phyloP scores from a whole-genome alignment of 2,329 filamentous ascomycete genomes.

The Penicillium occitanis region DNA sequence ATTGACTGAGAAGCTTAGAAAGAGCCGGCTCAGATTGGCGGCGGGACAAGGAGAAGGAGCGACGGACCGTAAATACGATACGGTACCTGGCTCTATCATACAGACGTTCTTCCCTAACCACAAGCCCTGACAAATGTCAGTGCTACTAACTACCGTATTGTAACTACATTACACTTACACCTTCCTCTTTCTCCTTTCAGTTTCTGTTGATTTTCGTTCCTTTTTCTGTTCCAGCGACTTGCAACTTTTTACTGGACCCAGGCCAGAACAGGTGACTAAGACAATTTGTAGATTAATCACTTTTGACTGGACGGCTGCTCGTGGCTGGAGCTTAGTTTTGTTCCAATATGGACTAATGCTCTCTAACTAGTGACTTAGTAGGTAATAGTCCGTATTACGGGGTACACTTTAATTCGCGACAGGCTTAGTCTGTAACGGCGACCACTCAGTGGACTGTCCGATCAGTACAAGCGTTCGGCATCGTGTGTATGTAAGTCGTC shows the following conservation, averaged over 20 bases:
- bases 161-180: neutral
- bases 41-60: neutral
- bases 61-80: neutral
- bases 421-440: neutral
- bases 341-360: neutral
- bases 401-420: slow-evolving; percentile 2
- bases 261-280: slow-evolving; percentile 4
- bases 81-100: neutral
- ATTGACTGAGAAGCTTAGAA: neutral
- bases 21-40: neutral
- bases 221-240: neutral
- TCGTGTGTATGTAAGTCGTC: neutral
- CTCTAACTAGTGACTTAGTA: neutral
- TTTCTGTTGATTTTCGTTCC: neutral
- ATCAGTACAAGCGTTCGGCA: neutral
- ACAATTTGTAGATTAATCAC: neutral
- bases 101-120: neutral
- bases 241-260: neutral
- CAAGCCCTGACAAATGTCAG: neutral
- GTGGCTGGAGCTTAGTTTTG: slow-evolving; percentile 5
- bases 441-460: neutral
- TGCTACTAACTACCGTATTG: neutral
- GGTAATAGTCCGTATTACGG: slow-evolving; percentile 5
- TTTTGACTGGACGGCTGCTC: neutral
- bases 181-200: neutral